Evolutionary conservation across 1,139 yeast species (phyloP).

Genomic region (Martiniozyma asiatica): DNA sequence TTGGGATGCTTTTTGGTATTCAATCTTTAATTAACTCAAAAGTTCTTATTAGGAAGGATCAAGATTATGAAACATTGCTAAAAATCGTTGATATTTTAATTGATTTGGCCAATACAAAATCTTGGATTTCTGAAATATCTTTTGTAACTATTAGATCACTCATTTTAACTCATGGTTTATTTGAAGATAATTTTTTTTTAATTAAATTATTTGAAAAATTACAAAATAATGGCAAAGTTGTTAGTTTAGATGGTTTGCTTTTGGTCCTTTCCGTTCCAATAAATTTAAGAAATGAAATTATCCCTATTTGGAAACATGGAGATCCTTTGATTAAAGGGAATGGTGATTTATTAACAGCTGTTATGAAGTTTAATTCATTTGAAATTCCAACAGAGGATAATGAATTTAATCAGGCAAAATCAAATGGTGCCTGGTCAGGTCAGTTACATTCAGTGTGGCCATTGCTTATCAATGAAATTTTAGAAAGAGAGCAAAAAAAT

Average conservation of each 20-base stretch:
- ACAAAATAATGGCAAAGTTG: conserved; percentile 42
- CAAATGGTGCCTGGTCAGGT: conserved; percentile 64
- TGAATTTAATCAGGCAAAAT: neutral
- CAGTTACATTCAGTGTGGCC: conserved; percentile 79
- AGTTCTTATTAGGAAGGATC: conserved; percentile 19
- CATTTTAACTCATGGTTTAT: conserved; percentile 8
- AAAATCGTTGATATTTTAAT: conserved; percentile 28
- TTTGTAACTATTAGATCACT: conserved; percentile 55
- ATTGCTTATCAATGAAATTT: conserved; percentile 37
- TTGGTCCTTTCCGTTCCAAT: conserved; percentile 43
- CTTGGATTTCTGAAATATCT: conserved; percentile 83
- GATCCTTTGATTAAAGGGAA: conserved; percentile 69
- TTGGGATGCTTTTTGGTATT: conserved; percentile 79
- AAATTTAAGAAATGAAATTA: conserved; percentile 23
- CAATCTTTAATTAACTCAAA: conserved; percentile 59
- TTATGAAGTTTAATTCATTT: conserved; percentile 13
- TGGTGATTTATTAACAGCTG: conserved; percentile 43
- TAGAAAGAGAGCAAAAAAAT: conserved; percentile 26
- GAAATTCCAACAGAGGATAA: conserved; percentile 26
- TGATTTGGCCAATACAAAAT: conserved; percentile 50
- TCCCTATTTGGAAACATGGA: conserved; percentile 52
- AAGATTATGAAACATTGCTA: conserved; percentile 23
- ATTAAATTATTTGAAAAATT: conserved; percentile 23
- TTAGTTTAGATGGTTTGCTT: conserved; percentile 75
- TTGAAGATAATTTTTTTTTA: conserved; percentile 8